phyloP scores from a whole-genome alignment of 768 basidiomycete genomes.

The Multifurca ochricompacta region DNA sequence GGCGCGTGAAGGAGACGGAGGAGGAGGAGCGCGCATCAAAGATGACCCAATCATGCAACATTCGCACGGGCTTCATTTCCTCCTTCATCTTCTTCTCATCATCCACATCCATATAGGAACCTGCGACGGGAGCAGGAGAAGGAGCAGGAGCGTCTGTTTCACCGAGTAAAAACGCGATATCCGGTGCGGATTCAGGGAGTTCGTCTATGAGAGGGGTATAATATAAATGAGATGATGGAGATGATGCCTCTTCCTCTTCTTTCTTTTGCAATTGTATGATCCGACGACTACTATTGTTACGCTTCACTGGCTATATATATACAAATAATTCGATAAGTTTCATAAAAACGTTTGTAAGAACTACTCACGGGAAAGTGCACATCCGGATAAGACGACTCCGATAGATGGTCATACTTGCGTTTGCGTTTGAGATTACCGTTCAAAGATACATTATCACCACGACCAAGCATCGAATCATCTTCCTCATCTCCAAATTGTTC shows the following conservation, averaged over 20 bases:
- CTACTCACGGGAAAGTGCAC: too few species aligned
- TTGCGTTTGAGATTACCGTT: not conserved
- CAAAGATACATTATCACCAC: too few species aligned
- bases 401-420: not conserved
- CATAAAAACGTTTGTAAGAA: too few species aligned
- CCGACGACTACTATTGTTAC: not conserved
- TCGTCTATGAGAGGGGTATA: slow-evolving; percentile 13
- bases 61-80: slow-evolving; percentile 47
- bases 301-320: slow-evolving; percentile 9
- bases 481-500: not conserved
- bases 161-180: slow-evolving; percentile 23
- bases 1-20: too few species aligned
- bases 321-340: too few species aligned
- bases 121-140: not conserved
- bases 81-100: slow-evolving; percentile 18
- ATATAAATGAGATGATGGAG: too few species aligned
- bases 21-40: slow-evolving; percentile 48
- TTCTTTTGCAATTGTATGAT: not conserved
- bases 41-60: slow-evolving; percentile 49
- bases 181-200: slow-evolving; percentile 6
- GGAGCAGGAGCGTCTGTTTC: slow-evolving; percentile 17
- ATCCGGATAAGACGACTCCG: too few species aligned
- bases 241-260: not conserved
- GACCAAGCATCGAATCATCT: too few species aligned
- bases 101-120: slow-evolving; percentile 22